Evolutionary conservation across 2,329 filamentous ascomycete species (phyloP).

Genomic region (Fusarium secorum): DNA sequence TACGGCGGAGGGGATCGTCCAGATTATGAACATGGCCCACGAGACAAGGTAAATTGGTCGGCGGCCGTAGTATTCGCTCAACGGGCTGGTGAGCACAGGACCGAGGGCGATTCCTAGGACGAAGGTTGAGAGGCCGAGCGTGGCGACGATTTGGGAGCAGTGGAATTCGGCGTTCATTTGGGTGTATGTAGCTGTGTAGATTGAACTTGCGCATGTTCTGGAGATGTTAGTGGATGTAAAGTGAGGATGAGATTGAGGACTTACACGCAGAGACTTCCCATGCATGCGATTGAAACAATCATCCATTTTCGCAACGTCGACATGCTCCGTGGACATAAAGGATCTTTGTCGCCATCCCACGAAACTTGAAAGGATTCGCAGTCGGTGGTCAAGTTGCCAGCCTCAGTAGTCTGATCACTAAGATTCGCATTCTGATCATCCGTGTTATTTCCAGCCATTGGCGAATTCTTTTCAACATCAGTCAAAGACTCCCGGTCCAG

Average conservation of each 20-base stretch:
- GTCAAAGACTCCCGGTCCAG: background rate
- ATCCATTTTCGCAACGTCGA: constrained; percentile 19
- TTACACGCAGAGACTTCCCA: constrained; percentile 29
- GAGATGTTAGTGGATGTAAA: background rate
- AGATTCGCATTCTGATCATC: background rate
- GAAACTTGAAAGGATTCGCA: background rate
- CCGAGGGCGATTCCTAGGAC: constrained; percentile 63
- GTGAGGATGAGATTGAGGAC: accelerated
- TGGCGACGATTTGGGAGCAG: constrained; percentile 7
- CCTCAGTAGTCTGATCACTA: constrained; percentile 19
- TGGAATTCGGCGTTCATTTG: constrained; percentile 31
- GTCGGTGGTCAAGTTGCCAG: background rate
- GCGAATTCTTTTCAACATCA: background rate
- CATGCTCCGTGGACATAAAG: constrained; percentile 21
- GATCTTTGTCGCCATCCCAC: constrained; percentile 27
- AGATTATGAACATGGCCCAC: constrained; percentile 75
- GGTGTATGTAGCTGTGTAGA: constrained; percentile 60
- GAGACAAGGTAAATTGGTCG: constrained; percentile 77
- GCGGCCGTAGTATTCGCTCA: constrained; percentile 76
- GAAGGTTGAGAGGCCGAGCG: constrained; percentile 28
- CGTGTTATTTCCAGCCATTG: background rate
- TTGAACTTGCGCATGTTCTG: constrained; percentile 79
- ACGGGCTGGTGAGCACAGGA: constrained; percentile 64
- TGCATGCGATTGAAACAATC: constrained; percentile 25
- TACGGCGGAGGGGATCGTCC: constrained; percentile 79